Base-by-base conservation (phyloP, 805 yeast species). In the Metschnikowia drakensbergensis region DNA sequence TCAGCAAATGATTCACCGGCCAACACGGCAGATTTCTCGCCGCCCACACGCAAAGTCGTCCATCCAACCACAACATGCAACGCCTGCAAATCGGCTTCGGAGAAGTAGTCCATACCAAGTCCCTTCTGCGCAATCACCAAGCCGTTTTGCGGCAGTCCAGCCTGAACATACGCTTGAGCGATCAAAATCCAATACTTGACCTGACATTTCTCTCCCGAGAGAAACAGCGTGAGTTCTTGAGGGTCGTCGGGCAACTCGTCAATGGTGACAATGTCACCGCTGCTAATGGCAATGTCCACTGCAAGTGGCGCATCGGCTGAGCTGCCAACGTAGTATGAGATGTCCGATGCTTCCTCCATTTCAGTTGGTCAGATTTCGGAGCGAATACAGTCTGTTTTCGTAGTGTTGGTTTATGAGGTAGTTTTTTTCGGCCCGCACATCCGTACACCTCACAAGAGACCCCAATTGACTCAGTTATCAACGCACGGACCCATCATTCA, bases 191-290 rank as follows among this genome's bases (percentile, higher is more conserved):
- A 94, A 68, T 82, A 88, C 61, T 84, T 83, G 47, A 78, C 74
- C 23, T 79, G 82, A 43, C 92, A 84, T 48, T 79, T 80, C 68
- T 94, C 98, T 55, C 86, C 88, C 53, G 86, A 85, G 53, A 94
- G 72, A 53, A 92, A 77, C 27, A 81, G 79, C 54, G 86, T 82
- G 53, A 94, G 75, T 61, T 94, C 98, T 39, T 81, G 76, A 4
- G 96, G 88, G 64, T 92, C 96, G 23, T 88, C 96, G 4, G 96
- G 96, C 48, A 90, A 74, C 61, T 92, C 98, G 32, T 83, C 82
- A 57, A 94, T 80, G 45, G 88, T 85, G 54, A 92, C 96, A 52
- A 88, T 86, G 68, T 90, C 96, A 3, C 76, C 76, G 58, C 85
- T 87, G 49, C 84, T 60, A 47, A 89, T 71, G 37, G 96, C 97